Percentiles rank a stretch among this genome's conserved stretches.
phyloP scores from a whole-genome alignment of 768 basidiomycete genomes.

The Panus rudis region DNA sequence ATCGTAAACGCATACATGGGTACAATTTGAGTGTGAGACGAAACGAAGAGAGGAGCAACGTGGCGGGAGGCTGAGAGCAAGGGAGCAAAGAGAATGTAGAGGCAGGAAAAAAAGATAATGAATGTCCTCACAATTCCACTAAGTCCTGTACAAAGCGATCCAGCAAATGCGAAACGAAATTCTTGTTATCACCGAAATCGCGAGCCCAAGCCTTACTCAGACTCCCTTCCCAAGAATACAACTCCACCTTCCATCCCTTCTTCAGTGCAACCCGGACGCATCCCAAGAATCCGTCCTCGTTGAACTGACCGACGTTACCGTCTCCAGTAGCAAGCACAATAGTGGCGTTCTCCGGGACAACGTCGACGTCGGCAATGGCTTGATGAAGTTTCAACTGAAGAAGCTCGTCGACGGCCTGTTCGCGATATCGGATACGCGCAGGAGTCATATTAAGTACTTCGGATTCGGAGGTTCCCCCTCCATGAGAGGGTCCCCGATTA shows the following conservation, averaged over 20 bases:
- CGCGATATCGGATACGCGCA: constrained; percentile 58
- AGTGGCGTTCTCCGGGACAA: constrained; percentile 57
- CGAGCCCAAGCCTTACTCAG: constrained; percentile 72
- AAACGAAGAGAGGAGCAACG: background rate
- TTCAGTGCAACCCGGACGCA: constrained; percentile 80
- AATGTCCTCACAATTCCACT: constrained; percentile 27
- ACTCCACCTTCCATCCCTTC: constrained; percentile 90
- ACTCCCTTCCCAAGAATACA: constrained; percentile 88
- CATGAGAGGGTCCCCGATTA: constrained; percentile 14
- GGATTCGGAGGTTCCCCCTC: constrained; percentile 25
- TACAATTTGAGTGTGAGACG: background rate
- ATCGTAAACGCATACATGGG: too few species aligned
- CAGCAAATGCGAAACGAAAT: constrained; percentile 28
- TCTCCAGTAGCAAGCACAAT: constrained; percentile 94
- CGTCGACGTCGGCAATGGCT: constrained; percentile 65
- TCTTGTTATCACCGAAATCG: constrained; percentile 47
- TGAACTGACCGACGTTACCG: constrained; percentile 88
- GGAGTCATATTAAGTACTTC: constrained; percentile 15
- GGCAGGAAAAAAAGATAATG: background rate
- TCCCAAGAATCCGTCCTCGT: constrained; percentile 87
- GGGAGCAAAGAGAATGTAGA: background rate
- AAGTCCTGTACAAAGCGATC: constrained; percentile 32
- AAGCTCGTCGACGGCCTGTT: constrained; percentile 94
- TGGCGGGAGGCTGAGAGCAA: background rate
- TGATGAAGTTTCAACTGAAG: constrained; percentile 90